A percentile compares a stretch with the other conserved stretches of the same genome.
phyloP scores from a whole-genome alignment of 805 yeast species.

The Ogataea ramenticola region DNA sequence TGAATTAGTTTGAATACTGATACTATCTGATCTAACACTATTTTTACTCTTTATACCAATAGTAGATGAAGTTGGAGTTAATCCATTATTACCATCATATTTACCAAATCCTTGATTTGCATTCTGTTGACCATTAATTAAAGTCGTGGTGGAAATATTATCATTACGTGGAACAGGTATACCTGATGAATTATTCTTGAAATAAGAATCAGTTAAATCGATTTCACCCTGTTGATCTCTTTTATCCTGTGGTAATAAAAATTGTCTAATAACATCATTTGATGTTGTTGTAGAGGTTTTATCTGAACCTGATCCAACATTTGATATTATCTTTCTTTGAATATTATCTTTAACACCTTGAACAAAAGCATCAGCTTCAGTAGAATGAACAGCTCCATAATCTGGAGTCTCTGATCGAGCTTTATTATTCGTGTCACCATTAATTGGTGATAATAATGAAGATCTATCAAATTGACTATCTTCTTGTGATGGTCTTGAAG shows the following conservation, averaged over 20 bases:
- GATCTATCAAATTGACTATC: no score
- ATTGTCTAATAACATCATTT: conserved; percentile 6
- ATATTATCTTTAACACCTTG: conserved; percentile 27
- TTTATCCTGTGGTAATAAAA: conserved; percentile 10
- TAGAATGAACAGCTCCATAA: conserved; percentile 30
- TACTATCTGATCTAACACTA: not conserved
- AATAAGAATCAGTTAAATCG: conserved; percentile 12
- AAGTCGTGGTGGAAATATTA: not conserved
- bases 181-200: not conserved
- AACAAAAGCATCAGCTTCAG: conserved; percentile 37
- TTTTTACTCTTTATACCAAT: not conserved
- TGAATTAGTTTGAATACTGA: not conserved
- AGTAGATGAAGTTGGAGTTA: not conserved
- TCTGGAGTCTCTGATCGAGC: conserved; percentile 1
- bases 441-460: not conserved
- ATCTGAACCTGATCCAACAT: not conserved
- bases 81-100: not conserved
- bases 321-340: conserved; percentile 10
- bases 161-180: not conserved
- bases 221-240: conserved; percentile 11
- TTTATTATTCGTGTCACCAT: not conserved
- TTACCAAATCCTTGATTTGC: not conserved
- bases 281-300: not conserved
- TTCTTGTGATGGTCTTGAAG: not conserved
- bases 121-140: not conserved